Evolutionary conservation across 306 rosid species (phyloP).

Genomic region (Rosa rugosa): DNA sequence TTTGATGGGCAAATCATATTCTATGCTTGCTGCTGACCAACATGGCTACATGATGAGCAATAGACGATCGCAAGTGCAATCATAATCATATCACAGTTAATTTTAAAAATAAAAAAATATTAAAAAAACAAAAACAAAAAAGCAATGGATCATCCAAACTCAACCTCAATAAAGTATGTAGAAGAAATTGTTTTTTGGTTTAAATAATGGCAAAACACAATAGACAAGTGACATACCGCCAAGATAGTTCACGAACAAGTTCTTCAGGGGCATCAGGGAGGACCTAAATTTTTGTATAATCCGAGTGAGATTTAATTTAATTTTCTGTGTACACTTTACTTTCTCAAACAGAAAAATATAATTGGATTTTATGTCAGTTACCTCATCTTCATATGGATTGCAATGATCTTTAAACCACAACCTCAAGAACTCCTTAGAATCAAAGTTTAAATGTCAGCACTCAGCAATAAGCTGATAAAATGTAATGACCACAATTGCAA

Average conservation of each 20-base stretch:
- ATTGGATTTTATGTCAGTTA: constrained; percentile 27
- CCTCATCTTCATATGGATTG: constrained; percentile 94
- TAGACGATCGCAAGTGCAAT: background rate
- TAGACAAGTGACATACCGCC: constrained; percentile 65
- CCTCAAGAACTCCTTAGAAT: constrained; percentile 86
- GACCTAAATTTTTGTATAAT: constrained; percentile 51
- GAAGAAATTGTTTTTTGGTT: background rate
- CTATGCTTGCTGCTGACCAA: background rate
- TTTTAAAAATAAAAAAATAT: no score
- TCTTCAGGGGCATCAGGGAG: constrained; percentile 96
- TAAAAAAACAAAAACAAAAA: no score
- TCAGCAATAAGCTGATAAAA: constrained; percentile 22
- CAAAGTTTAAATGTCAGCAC: constrained; percentile 19
- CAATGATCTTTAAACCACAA: constrained; percentile 94
- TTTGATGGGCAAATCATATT: background rate
- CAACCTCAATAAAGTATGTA: constrained; percentile 5
- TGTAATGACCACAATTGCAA: background rate
- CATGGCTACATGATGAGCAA: background rate
- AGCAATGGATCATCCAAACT: background rate
- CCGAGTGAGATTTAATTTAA: constrained; percentile 29
- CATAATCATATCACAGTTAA: background rate
- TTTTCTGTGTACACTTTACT: no score
- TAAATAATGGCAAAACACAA: background rate
- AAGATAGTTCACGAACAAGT: constrained; percentile 86
- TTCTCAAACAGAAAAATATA: constrained; percentile 10